Evolutionary conservation across 306 rosid species (phyloP).

Genomic region (Cicer judaicum): DNA sequence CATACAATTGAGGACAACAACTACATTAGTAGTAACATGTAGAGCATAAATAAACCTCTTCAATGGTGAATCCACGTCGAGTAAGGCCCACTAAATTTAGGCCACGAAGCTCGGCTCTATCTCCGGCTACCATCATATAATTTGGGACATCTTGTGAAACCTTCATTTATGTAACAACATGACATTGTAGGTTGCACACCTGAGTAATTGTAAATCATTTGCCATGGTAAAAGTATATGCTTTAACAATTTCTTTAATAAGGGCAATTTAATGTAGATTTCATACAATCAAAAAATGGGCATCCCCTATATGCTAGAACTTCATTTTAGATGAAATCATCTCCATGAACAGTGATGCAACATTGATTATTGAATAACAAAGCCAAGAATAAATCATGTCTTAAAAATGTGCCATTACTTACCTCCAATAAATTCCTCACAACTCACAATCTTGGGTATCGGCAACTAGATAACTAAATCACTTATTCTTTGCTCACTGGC

Average conservation of each 20-base stretch:
- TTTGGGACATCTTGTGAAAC: conserved; percentile 87
- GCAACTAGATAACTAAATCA: neutral
- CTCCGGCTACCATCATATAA: conserved; percentile 88
- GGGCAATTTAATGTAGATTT: neutral
- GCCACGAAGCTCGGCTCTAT: conserved; percentile 86
- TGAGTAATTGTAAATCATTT: conserved; percentile 37
- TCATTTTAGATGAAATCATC: conserved; percentile 29
- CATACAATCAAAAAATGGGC: conserved; percentile 14
- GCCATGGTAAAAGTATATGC: conserved; percentile 44
- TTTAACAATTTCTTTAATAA: conserved; percentile 32
- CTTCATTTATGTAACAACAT: conserved; percentile 56
- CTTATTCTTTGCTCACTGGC: neutral
- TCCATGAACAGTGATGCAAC: neutral
- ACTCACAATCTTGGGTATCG: too few relatives aligned
- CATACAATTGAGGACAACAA: conserved; percentile 33
- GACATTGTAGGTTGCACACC: conserved; percentile 43
- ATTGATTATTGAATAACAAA: neutral
- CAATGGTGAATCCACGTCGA: conserved; percentile 66
- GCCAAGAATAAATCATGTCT: conserved; percentile 5
- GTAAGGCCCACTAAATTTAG: conserved; percentile 85
- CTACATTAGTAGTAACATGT: conserved; percentile 27
- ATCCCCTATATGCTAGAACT: conserved; percentile 17
- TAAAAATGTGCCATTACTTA: neutral
- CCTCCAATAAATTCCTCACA: too few relatives aligned
- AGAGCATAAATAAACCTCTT: conserved; percentile 63